phyloP scores from a whole-genome alignment of 2,329 filamentous ascomycete genomes.

The Alternaria sp. region DNA sequence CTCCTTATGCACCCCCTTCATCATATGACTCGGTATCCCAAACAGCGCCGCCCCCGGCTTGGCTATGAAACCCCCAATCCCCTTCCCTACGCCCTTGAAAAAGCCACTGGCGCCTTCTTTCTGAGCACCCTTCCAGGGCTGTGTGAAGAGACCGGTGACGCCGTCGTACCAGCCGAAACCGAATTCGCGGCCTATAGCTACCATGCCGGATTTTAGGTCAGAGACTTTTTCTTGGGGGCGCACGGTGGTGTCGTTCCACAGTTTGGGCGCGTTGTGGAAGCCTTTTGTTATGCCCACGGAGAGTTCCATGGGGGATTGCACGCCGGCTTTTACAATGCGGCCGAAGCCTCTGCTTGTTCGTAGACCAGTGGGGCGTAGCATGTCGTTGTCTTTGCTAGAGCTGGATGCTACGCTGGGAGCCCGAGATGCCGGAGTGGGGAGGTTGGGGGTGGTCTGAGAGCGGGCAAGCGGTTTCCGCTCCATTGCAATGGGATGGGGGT shows the following conservation, averaged over 20 bases:
- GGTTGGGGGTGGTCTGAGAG: background rate
- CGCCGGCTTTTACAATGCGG: conserved; percentile 7
- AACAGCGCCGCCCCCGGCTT: conserved; percentile 29
- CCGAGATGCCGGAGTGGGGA: background rate
- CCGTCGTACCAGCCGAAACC: conserved; percentile 32
- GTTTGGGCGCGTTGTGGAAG: conserved; percentile 29
- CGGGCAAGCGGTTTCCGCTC: background rate
- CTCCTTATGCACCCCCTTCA: conserved; percentile 26
- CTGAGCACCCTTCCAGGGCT: conserved; percentile 27
- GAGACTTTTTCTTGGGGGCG: conserved; percentile 24
- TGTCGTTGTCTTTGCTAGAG: conserved; percentile 19
- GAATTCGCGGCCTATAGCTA: conserved; percentile 29
- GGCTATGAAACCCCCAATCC: conserved; percentile 28
- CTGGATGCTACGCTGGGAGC: background rate
- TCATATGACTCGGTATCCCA: conserved; percentile 22
- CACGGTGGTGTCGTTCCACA: conserved; percentile 32
- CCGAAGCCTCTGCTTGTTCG: conserved; percentile 21
- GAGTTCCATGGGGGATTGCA: conserved; percentile 22
- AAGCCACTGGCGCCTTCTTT: conserved; percentile 31
- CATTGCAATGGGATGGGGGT: background rate
- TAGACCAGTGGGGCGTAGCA: conserved; percentile 27
- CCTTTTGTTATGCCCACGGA: conserved; percentile 24
- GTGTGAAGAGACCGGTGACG: conserved; percentile 27
- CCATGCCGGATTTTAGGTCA: conserved; percentile 25
- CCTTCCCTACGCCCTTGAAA: conserved; percentile 34